phyloP scores from a whole-genome alignment of 2,329 filamentous ascomycete species.

The Aspergillus neotritici region DNA sequence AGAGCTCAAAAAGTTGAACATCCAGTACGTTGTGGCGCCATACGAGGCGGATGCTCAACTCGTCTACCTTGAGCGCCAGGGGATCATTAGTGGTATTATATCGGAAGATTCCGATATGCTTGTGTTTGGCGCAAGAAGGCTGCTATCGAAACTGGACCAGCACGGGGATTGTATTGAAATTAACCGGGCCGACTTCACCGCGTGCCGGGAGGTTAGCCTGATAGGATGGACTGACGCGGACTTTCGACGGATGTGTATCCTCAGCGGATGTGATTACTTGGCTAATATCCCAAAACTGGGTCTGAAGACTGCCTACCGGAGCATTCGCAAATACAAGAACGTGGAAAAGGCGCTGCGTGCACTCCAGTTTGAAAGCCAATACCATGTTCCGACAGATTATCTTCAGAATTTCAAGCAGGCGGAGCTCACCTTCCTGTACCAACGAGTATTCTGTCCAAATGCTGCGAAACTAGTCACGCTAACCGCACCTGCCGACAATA shows the following conservation, averaged over 20 bases:
- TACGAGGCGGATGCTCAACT: constrained; percentile 98
- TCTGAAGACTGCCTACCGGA: constrained; percentile 85
- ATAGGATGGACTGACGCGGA: constrained; percentile 88
- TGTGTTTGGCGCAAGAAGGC: constrained; percentile 85
- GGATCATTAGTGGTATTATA: constrained; percentile 77
- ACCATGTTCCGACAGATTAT: constrained; percentile 73
- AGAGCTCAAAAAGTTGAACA: constrained; percentile 71
- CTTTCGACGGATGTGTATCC: constrained; percentile 90
- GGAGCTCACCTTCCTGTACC: constrained; percentile 87
- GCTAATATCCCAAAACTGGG: constrained; percentile 77
- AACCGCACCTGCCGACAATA: constrained; percentile 57
- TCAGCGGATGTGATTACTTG: constrained; percentile 97
- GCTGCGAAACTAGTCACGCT: constrained; percentile 67
- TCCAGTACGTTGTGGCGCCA: constrained; percentile 88
- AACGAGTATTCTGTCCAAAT: constrained; percentile 85
- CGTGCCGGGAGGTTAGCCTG: constrained; percentile 79
- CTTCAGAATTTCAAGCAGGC: constrained; percentile 75
- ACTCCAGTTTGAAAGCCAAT: constrained; percentile 84
- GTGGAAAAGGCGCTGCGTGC: constrained; percentile 76
- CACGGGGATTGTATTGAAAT: constrained; percentile 92
- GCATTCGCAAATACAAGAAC: constrained; percentile 83
- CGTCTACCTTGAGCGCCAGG: constrained; percentile 83
- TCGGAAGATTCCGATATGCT: constrained; percentile 95
- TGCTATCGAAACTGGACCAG: constrained; percentile 90
- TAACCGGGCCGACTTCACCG: constrained; percentile 79